Base-by-base conservation (phyloP, 176 grass and related monocot genomes). In the Metroxylon sagu region DNA sequence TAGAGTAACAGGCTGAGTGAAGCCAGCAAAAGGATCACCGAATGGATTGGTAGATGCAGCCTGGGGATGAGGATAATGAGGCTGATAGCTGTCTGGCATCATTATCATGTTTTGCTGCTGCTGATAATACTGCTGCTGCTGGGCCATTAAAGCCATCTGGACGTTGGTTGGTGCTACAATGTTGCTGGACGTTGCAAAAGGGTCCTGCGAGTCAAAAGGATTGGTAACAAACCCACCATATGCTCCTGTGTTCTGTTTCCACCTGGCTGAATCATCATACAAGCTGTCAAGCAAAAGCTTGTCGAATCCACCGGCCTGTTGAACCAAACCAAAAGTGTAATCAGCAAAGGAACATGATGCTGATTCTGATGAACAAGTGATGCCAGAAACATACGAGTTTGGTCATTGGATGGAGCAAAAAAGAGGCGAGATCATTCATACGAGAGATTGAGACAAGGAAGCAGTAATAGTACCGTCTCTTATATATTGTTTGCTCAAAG, bases 241-340 rank as follows among this genome's bases (percentile, higher is more conserved):
- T 19, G 51, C 49, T 18, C 71, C 55, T 18, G 55, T 62, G 54
- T 14, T 28, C 16, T 76, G 78, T 16, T 84, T 82, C 73, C 77
- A 71, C 52, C 70, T 77, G 14, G 67, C 2, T 16, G 60, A 65
- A 28, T 95, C 83, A 31, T 89, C 90, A 58, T 86, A 84, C 61
- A 89, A 17, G 56, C 90, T 89, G 17, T 86, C 85, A 14, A 86
- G 80, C 54, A 95, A 54, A 52, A 86, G 66, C 68, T 73, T 80
- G 67, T 89, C 83, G 64, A 95, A 86, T 4, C 82, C 90, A 26
- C 85, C 90, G n/a, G 79, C 77, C 90, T 95, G 43, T 69, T 49
- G 50, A 55, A 2, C 6, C 31, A 39, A 39, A 39, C 31, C 31
- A 39, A 39, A 39, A 10, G 31, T 8, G 31, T 10, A 12, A 39